Percentiles rank a stretch among this genome's conserved stretches.
These are phyloP conservation scores for Magnolia sinica DNA, from an alignment of 164 flowering plant species.

Conservation along the genomic window DNA sequence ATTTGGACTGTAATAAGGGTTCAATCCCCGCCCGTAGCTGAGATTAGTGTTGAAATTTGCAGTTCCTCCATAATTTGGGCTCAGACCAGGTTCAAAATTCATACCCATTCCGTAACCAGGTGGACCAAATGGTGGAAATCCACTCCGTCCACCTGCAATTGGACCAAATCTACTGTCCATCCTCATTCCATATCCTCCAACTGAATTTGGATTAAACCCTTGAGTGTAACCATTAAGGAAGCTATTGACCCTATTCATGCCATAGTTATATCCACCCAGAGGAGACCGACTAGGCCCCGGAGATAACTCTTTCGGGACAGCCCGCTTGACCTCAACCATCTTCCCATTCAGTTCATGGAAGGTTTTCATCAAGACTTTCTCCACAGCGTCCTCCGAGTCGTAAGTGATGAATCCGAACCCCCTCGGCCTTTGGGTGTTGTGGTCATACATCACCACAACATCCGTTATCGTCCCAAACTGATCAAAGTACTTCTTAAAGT, in stretches of 20 bases:
- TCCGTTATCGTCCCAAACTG: conserved; percentile 72
- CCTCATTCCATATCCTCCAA: conserved; percentile 63
- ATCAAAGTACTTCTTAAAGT: conserved; percentile 70
- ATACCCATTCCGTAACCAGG: conserved; percentile 49
- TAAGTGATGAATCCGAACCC: conserved; percentile 83
- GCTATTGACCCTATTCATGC: conserved; percentile 45
- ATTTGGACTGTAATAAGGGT: conserved; percentile 45
- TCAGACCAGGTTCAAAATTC: conserved; percentile 48
- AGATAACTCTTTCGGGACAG: conserved; percentile 70
- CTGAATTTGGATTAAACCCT: conserved; percentile 42
- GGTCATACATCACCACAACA: conserved; percentile 86
- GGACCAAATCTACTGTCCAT: conserved; percentile 63
- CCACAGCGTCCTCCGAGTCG: conserved; percentile 77
- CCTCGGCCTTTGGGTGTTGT: conserved; percentile 77
- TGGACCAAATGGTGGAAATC: conserved; percentile 44
- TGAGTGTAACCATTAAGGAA: conserved; percentile 48
- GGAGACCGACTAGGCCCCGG: conserved; percentile 65
- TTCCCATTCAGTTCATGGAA: conserved; percentile 82
- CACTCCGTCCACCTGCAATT: conserved; percentile 40
- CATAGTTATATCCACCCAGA: conserved; percentile 51
- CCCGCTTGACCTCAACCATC: conserved; percentile 82
- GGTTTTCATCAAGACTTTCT: conserved; percentile 53
- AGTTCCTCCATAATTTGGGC: conserved; percentile 40
- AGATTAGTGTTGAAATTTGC: conserved; percentile 33
- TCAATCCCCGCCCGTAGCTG: conserved; percentile 49